Evolutionary conservation across 2,329 filamentous ascomycete genomes (phyloP).

Genomic region (Neopestalotiopsis rosae): DNA sequence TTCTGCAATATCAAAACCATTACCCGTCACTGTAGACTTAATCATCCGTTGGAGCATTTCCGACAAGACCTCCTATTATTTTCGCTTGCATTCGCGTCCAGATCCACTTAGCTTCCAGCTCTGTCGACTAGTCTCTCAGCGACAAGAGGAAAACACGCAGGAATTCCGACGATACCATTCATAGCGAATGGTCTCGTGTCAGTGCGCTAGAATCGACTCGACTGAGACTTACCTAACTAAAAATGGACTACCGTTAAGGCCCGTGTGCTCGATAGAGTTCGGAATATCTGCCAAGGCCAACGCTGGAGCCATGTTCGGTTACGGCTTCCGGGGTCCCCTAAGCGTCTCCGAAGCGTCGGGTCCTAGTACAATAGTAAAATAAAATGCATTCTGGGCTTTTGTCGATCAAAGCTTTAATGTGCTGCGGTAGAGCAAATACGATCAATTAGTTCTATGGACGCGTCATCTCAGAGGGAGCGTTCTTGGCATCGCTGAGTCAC

Average conservation of each 20-base stretch:
- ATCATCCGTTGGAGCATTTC: too few species aligned
- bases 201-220: neutral
- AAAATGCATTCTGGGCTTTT: neutral
- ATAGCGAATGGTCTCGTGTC: neutral
- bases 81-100: too few species aligned
- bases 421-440: neutral
- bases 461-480: neutral
- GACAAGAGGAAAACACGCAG: too few species aligned
- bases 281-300: neutral
- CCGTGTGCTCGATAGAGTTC: neutral
- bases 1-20: too few species aligned
- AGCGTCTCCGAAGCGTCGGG: neutral
- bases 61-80: too few species aligned
- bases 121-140: too few species aligned
- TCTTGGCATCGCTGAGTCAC: too few species aligned
- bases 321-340: neutral
- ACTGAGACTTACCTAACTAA: neutral
- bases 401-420: neutral
- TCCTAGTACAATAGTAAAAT: neutral
- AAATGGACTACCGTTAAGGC: neutral
- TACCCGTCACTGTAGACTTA: too few species aligned
- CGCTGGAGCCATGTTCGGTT: neutral
- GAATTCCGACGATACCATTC: too few species aligned
- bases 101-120: too few species aligned
- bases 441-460: neutral